Evolutionary conservation across 2,329 filamentous ascomycete genomes (phyloP).

Genomic region (Fusarium guadeloupense): DNA sequence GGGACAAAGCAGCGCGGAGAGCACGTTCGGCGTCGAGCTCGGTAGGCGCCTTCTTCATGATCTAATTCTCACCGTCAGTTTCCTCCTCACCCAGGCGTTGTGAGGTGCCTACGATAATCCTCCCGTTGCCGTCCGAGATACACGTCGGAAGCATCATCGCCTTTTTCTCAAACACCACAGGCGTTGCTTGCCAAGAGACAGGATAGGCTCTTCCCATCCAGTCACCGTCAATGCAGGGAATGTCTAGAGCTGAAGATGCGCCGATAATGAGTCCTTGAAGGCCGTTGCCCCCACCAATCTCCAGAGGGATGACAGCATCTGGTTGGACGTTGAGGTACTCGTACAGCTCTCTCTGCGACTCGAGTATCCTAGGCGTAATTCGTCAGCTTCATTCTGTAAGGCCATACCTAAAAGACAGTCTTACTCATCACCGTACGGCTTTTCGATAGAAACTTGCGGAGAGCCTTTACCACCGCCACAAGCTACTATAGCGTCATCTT

Average conservation of each 20-base stretch:
- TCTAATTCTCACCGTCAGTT: not conserved
- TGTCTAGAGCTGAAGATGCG: slow-evolving; percentile 49
- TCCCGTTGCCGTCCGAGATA: slow-evolving; percentile 28
- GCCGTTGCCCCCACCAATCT: slow-evolving; percentile 64
- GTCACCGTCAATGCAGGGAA: slow-evolving; percentile 50
- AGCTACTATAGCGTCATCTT: slow-evolving; percentile 57
- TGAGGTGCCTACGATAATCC: slow-evolving; percentile 35
- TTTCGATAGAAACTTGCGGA: slow-evolving; percentile 65
- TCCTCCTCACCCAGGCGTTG: too few species aligned
- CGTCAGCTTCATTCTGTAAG: not conserved
- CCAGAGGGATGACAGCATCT: slow-evolving; percentile 32
- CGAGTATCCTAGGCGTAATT: not conserved
- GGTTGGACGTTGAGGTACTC: slow-evolving; percentile 45
- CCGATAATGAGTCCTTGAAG: slow-evolving; percentile 52
- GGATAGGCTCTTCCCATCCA: slow-evolving; percentile 50
- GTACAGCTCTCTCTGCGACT: slow-evolving; percentile 5
- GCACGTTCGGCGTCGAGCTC: slow-evolving; percentile 37
- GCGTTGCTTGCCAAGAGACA: slow-evolving; percentile 40
- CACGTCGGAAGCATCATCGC: slow-evolving; percentile 46
- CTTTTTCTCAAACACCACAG: slow-evolving; percentile 46
- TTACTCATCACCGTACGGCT: slow-evolving; percentile 49
- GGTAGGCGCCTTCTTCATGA: slow-evolving; percentile 35
- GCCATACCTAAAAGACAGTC: too few species aligned
- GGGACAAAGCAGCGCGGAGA: slow-evolving; percentile 6
- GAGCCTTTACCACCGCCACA: slow-evolving; percentile 65